Conservation (phyloP, 1,284 basidiomycete species). For the Ganoderma meredithae region DNA sequence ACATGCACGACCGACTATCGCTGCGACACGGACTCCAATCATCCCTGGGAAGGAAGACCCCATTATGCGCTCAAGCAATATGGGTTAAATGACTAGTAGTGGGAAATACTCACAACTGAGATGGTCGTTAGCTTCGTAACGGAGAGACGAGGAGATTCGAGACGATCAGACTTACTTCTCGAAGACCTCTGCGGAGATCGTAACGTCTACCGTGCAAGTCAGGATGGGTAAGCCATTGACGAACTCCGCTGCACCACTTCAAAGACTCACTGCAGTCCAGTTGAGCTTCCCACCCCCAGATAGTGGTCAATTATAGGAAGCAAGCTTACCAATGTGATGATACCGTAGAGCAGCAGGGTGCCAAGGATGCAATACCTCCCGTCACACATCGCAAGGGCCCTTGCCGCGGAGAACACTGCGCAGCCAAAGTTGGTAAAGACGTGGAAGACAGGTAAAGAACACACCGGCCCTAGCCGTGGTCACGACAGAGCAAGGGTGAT, state of each 20-base stretch:
- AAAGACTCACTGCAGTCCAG: not conserved
- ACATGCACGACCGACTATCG: conserved; percentile 9
- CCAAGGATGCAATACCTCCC: conserved; percentile 8
- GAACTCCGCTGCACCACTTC: not conserved
- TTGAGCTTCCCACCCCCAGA: conserved; percentile 3
- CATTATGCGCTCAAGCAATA: not conserved
- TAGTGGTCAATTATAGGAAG: not conserved
- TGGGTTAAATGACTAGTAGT: not conserved
- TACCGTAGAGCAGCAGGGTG: conserved; percentile 8
- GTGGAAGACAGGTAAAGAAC: not conserved
- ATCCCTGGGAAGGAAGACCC: not conserved
- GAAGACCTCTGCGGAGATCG: not conserved
- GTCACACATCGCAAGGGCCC: conserved; percentile 20
- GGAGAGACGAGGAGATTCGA: not conserved
- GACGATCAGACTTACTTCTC: conserved; percentile 12
- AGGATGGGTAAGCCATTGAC: not conserved
- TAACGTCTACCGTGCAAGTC: not conserved
- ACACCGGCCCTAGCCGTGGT: conserved; percentile 12
- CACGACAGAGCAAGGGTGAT: not conserved
- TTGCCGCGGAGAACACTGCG: conserved; percentile 22
- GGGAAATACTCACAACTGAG: not conserved
- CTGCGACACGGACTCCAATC: not conserved
- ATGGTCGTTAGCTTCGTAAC: not conserved
- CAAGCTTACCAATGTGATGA: conserved; percentile 16
- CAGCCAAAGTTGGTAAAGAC: not conserved